These are phyloP conservation scores for Nidularia sp. DNA, from an alignment of 768 basidiomycete species.

Conservation along the genomic window DNA sequence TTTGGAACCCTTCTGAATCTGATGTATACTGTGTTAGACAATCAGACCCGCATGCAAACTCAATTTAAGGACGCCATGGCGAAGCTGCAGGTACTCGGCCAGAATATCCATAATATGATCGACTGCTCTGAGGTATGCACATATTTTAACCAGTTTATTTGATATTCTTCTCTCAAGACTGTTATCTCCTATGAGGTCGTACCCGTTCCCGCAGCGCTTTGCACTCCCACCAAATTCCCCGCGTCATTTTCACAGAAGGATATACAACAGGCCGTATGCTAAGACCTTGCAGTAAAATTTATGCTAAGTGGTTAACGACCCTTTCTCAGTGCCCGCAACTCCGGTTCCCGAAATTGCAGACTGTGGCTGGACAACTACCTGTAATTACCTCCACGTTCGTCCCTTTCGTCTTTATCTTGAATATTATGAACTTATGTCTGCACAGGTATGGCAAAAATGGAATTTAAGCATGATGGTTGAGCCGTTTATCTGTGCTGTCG, in stretches of 20 bases:
- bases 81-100: constrained; percentile 26
- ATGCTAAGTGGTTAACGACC: not conserved
- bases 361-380: constrained; percentile 3
- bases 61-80: constrained; percentile 25
- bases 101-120: constrained; percentile 18
- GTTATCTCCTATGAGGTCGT: constrained; percentile 1
- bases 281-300: not conserved
- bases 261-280: constrained; percentile 9
- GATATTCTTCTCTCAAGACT: constrained; percentile 8
- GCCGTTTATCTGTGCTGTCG: too few species aligned
- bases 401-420: not conserved
- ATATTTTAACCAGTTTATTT: not conserved
- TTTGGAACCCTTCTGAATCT: constrained; percentile 6
- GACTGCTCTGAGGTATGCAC: constrained; percentile 30
- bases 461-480: too few species aligned
- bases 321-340: not conserved
- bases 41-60: constrained; percentile 15
- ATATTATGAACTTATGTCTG: too few species aligned
- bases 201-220: constrained; percentile 10
- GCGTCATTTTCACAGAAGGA: constrained; percentile 12
- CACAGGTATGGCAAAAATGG: too few species aligned
- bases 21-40: constrained; percentile 11
- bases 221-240: constrained; percentile 16
- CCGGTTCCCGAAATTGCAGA: constrained; percentile 4
- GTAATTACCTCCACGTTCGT: constrained; percentile 2